Evolutionary conservation across 2,329 filamentous ascomycete species (phyloP).

Genomic region (Calonectria pauciramosa): DNA sequence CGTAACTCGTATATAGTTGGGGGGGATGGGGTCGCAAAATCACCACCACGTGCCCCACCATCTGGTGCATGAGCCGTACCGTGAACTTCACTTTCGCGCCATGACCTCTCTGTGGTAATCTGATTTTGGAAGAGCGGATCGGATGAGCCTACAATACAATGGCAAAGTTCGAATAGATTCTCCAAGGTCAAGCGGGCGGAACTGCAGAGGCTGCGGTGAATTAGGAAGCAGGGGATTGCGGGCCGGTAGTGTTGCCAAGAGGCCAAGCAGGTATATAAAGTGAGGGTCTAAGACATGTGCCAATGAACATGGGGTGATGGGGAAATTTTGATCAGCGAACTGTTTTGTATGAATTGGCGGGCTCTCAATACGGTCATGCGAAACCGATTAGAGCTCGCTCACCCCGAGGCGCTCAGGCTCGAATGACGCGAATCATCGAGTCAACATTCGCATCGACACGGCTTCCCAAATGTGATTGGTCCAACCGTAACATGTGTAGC

Average conservation of each 20-base stretch:
- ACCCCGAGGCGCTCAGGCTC: background rate
- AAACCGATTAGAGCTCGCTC: background rate
- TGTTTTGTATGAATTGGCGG: background rate
- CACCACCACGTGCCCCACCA: background rate
- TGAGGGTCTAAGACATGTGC: too few species aligned
- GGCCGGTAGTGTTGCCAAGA: background rate
- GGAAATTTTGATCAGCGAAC: constrained; percentile 5
- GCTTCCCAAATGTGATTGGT: background rate
- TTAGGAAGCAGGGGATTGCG: background rate
- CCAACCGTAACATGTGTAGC: background rate
- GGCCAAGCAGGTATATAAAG: background rate
- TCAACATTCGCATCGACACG: background rate
- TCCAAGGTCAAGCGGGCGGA: background rate
- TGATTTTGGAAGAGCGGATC: background rate
- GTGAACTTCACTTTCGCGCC: background rate
- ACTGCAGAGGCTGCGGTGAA: background rate
- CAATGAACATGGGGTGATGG: too few species aligned
- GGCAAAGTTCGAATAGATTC: background rate
- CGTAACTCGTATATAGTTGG: too few species aligned
- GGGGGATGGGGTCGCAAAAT: background rate
- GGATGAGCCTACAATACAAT: background rate
- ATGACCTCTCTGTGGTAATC: background rate
- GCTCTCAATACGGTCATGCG: background rate
- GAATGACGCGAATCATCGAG: background rate
- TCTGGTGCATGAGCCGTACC: background rate